Evolutionary conservation across 2,329 filamentous ascomycete species (phyloP), one percentile per base, ranked within the genome.

Genomic region (Sphaerulina vaccinii): DNA sequence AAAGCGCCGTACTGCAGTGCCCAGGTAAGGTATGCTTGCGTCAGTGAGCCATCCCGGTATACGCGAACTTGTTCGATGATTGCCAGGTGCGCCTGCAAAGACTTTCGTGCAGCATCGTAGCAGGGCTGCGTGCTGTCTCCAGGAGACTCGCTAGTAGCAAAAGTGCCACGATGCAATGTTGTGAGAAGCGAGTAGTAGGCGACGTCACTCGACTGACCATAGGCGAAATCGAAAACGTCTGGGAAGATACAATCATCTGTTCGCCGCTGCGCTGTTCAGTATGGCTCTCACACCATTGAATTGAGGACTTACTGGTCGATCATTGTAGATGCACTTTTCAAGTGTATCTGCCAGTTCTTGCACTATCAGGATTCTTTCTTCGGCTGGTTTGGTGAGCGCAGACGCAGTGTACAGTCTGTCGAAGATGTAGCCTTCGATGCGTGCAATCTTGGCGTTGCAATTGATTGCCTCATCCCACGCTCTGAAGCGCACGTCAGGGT

Each of bases 101-200:
- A 46, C n/a, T 44, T 50, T 24, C 47, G 52, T 40, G 46, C 55
- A 24, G 44, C 51, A 7, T 54, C 42, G 16, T 55, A 55, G 27
- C 52, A 55, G 13, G 42, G 33, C n/a, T 46, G 43, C 3, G 52
- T 55, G 27, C 49, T 55, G 33, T 23, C 46, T 8, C 52, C 52
- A 1, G 49, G 37, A 1, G 49, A 48, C 15, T 46, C 49, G 18
- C 38, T 40, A 4, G 49, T 52, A 9, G 49, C 46, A 21, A 29
- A 44, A 10, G 49, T 52, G 19, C 44, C 40, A 27, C 52, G 52
- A 13, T 55, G 52, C 7, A 55, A 39, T 5, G 52, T 55, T 2
- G 52, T 44, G 3, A 55, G 27, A 22, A 55, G 27, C 11, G 52
- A 55, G 15, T 55, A 55, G 32, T 51, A 55, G 9, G 46, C 35